phyloP scores from a whole-genome alignment of 495 filamentous ascomycete genomes.

The Hypoxylon cercidicola region DNA sequence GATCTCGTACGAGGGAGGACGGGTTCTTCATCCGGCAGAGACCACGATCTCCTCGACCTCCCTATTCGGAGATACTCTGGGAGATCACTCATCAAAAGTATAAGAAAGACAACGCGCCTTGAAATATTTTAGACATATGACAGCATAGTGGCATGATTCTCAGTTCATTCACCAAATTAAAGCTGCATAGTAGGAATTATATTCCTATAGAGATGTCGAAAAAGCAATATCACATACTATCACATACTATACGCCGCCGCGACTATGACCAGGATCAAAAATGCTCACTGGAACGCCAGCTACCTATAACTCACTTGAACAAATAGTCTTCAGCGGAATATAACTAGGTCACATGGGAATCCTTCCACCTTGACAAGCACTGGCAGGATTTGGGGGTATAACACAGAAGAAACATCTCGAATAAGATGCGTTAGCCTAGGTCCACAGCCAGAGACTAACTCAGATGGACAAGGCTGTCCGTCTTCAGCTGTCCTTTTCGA shows the following conservation, averaged over 20 bases:
- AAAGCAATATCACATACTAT: conserved; percentile 4
- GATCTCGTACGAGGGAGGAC: conserved; percentile 11
- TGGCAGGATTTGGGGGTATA: too few relatives aligned
- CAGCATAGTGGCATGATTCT: conserved; percentile 18
- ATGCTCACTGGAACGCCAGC: neutral
- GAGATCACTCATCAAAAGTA: conserved; percentile 25
- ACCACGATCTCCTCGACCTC: conserved; percentile 25
- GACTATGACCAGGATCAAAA: conserved; percentile 8
- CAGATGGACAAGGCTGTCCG: neutral
- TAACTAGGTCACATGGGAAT: too few relatives aligned
- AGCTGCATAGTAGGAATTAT: conserved; percentile 2
- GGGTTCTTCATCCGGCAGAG: conserved; percentile 4
- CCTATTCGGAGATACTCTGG: conserved; percentile 35
- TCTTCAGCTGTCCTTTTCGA: neutral
- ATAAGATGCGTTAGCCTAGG: too few relatives aligned
- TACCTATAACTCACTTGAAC: neutral
- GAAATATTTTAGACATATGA: conserved; percentile 29
- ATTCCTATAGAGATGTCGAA: neutral
- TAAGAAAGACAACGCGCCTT: conserved; percentile 7
- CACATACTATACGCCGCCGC: conserved; percentile 1
- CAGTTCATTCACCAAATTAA: conserved; percentile 8
- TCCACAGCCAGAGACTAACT: too few relatives aligned
- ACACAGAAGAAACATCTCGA: too few relatives aligned
- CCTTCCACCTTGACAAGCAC: too few relatives aligned
- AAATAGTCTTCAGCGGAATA: too few relatives aligned